A percentile compares a stretch with the other conserved stretches of the same genome.
Evolutionary conservation across 2,329 filamentous ascomycete genomes (phyloP).

Genomic region (Neonectria neomacrospora): DNA sequence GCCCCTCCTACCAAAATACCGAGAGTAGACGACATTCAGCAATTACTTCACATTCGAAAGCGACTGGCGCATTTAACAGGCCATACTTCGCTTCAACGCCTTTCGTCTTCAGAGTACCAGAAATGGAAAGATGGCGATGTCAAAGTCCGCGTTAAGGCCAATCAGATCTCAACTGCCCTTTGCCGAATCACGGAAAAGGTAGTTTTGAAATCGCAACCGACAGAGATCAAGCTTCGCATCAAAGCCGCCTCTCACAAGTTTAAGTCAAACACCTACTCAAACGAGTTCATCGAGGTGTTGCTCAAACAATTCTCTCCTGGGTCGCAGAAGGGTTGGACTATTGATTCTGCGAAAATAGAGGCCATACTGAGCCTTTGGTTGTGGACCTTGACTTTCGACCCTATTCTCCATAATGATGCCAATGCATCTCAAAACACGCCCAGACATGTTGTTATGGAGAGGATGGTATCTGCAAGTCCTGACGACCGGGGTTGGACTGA

Average conservation of each 20-base stretch:
- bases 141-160: slow-evolving; percentile 23
- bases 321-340: slow-evolving; percentile 20
- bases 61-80: slow-evolving; percentile 28
- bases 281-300: background rate
- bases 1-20: background rate
- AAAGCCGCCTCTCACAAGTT: background rate
- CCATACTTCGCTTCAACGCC: background rate
- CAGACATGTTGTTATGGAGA: slow-evolving; percentile 4
- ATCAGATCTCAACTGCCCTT: slow-evolving; percentile 16
- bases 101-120: slow-evolving; percentile 1
- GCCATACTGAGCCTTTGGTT: slow-evolving; percentile 34
- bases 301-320: slow-evolving; percentile 1
- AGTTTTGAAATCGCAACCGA: background rate
- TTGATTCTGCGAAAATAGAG: slow-evolving; percentile 33
- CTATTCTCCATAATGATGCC: background rate
- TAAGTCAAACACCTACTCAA: background rate
- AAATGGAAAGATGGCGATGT: slow-evolving; percentile 28
- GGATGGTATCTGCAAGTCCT: slow-evolving; percentile 20
- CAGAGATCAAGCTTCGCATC: background rate
- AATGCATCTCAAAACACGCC: background rate
- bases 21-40: background rate
- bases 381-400: slow-evolving; percentile 25
- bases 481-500: slow-evolving; percentile 5
- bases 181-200: slow-evolving; percentile 14
- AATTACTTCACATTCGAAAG: slow-evolving; percentile 1